Conservation (phyloP, 176 grass and related monocot species). For the Thinopyrum elongatum region DNA sequence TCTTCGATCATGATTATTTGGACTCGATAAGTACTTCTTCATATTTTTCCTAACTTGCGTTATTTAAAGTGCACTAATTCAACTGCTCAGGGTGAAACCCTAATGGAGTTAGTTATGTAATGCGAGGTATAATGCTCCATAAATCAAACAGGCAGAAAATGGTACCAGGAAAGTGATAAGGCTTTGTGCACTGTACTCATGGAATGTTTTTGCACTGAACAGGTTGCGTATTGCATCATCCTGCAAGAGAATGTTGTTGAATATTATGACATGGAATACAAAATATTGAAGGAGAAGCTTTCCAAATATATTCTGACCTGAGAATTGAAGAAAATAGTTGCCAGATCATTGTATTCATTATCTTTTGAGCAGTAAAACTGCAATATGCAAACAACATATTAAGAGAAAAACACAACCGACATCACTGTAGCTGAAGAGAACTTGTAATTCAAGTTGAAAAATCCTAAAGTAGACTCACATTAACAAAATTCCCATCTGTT, state of each 20-base stretch:
- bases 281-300: not conserved
- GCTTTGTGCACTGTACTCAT: constrained; percentile 97
- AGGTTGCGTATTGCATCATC: constrained; percentile 99
- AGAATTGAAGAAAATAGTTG: constrained; percentile 99
- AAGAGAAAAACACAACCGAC: constrained; percentile 6
- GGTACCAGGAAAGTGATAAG: constrained; percentile 95
- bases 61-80: constrained; percentile 17
- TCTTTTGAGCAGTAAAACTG: constrained; percentile 97
- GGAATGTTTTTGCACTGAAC: constrained; percentile 99
- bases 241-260: constrained; percentile 44
- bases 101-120: not conserved
- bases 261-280: constrained; percentile 27
- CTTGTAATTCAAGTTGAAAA: constrained; percentile 10
- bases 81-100: constrained; percentile 20
- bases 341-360: constrained; percentile 98
- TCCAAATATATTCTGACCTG: constrained; percentile 53
- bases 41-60: not conserved
- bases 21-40: not conserved
- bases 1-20: constrained; percentile 18
- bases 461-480: constrained; percentile 52
- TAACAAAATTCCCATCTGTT: constrained; percentile 98
- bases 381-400: constrained; percentile 28
- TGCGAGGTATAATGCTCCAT: not conserved
- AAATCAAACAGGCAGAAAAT: constrained; percentile 3
- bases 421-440: not conserved